A percentile compares a stretch with the other conserved stretches of the same genome.
Evolutionary conservation across 1,284 basidiomycete species (phyloP).

Genomic region (Cryptococcus amylolentus): DNA sequence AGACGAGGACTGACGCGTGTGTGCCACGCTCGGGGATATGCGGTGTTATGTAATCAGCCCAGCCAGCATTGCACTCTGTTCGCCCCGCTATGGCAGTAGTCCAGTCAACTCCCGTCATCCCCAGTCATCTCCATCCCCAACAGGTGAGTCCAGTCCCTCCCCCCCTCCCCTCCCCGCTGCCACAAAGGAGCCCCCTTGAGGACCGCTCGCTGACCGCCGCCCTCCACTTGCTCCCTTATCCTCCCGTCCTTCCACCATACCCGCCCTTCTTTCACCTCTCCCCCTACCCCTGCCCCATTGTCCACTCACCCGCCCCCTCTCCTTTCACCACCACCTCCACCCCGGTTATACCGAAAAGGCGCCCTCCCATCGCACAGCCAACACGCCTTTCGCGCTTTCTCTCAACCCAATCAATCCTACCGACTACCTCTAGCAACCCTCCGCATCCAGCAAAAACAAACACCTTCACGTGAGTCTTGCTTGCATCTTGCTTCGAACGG

Average conservation of each 20-base stretch:
- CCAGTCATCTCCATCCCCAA: conserved; percentile 5
- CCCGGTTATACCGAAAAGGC: too few species aligned
- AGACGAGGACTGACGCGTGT: conserved; percentile 15
- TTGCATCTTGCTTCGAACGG: neutral
- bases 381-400: too few species aligned
- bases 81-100: neutral
- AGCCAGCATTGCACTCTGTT: neutral
- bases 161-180: too few species aligned
- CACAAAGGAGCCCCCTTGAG: neutral
- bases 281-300: neutral
- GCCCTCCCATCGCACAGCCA: too few species aligned
- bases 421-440: neutral
- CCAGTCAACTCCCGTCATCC: conserved; percentile 2
- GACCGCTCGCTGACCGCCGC: neutral
- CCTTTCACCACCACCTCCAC: too few species aligned
- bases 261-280: neutral
- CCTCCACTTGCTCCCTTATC: neutral
- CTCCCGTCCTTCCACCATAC: neutral
- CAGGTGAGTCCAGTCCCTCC: neutral
- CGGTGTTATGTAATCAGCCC: conserved; percentile 2
- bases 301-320: neutral
- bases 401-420: neutral
- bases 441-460: neutral
- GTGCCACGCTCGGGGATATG: conserved; percentile 19
- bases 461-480: neutral